Percentiles rank a stretch among this genome's conserved stretches.
phyloP scores from a whole-genome alignment of 2,329 filamentous ascomycete species.

The Fusarium xyrophilum region DNA sequence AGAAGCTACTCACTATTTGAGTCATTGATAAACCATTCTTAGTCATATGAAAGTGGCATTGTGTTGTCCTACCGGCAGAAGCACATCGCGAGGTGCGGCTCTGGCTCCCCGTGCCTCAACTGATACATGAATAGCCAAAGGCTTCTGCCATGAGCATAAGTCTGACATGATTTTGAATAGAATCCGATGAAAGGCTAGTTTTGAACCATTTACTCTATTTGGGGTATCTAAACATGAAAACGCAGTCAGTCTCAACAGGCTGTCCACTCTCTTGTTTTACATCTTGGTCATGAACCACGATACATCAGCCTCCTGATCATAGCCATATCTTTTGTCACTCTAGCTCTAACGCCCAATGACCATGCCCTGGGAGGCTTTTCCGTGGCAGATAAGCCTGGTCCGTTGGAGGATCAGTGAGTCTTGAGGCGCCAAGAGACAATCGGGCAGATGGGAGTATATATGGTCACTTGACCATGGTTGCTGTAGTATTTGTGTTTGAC shows the following conservation, averaged over 20 bases:
- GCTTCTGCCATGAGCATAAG: not conserved
- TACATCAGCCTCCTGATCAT: no score
- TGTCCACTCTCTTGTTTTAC: not conserved
- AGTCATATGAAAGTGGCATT: no score
- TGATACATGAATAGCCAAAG: not conserved
- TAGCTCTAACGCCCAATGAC: fast-evolving
- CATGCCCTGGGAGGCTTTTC: not conserved
- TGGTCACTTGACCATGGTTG: not conserved
- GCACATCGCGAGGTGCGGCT: not conserved
- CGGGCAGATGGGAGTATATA: not conserved
- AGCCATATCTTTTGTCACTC: not conserved
- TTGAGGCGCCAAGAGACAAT: not conserved
- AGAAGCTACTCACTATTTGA: not conserved
- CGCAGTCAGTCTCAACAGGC: not conserved
- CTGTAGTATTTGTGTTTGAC: not conserved
- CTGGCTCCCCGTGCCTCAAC: not conserved
- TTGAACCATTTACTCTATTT: fast-evolving
- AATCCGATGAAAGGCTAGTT: fast-evolving
- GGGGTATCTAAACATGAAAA: not conserved
- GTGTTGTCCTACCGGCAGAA: not conserved
- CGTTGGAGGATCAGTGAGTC: not conserved
- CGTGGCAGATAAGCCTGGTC: not conserved
- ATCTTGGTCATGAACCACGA: not conserved
- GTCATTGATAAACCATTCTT: not conserved
- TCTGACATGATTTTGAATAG: fast-evolving